phyloP scores from a whole-genome alignment of 306 rosid genomes.

The Cajanus cajan region DNA sequence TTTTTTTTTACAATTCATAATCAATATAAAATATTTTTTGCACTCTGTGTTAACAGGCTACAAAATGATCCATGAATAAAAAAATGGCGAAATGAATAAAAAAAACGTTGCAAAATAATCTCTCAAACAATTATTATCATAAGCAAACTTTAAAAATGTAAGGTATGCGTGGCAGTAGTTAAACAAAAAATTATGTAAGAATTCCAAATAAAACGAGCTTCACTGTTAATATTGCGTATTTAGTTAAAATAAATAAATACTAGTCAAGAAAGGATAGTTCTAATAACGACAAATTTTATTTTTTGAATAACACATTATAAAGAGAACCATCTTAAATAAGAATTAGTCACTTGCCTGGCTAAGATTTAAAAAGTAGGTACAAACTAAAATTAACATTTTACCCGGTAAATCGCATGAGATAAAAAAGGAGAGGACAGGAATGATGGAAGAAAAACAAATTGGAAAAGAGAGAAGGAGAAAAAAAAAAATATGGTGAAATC shows the following conservation, averaged over 20 bases:
- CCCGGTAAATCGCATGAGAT: not conserved
- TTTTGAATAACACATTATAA: not conserved
- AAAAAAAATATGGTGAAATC: conserved; percentile 21
- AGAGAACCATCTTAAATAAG: not conserved
- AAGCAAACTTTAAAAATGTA: not conserved
- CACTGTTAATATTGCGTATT: not conserved
- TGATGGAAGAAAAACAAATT: not conserved
- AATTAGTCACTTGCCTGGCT: not conserved
- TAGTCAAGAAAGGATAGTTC: not conserved
- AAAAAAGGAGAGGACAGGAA: not conserved
- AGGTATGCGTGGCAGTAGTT: not conserved
- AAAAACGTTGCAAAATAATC: not conserved
- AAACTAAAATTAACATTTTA: not conserved
- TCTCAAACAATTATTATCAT: not conserved
- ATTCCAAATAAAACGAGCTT: not conserved
- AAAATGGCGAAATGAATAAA: too few relatives aligned
- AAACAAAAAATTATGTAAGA: not conserved
- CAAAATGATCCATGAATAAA: too few relatives aligned
- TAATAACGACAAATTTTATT: not conserved
- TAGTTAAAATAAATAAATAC: not conserved
- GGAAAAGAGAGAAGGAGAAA: not conserved
- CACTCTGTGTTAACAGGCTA: not conserved
- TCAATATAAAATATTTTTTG: not conserved
- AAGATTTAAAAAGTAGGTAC: not conserved
- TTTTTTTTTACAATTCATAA: not conserved